These are phyloP conservation scores for Aaosphaeria pasadenensis DNA, from an alignment of 2,329 filamentous ascomycete species.

Conservation along the genomic window DNA sequence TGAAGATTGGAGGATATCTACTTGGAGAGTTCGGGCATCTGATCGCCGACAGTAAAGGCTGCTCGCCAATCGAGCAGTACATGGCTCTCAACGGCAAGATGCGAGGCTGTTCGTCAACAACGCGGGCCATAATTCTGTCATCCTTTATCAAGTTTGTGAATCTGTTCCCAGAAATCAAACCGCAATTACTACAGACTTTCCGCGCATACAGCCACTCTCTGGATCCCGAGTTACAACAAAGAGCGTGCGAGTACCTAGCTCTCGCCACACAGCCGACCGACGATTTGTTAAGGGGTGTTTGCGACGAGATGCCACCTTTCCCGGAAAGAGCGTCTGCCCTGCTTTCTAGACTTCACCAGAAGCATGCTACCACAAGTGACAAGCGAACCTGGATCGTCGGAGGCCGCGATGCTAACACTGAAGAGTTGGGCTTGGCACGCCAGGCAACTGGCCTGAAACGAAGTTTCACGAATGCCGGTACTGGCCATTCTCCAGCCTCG, in stretches of 20 bases:
- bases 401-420: constrained; percentile 87
- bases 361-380: constrained; percentile 87
- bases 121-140: constrained; percentile 89
- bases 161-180: constrained; percentile 96
- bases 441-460: constrained; percentile 82
- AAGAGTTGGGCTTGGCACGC: constrained; percentile 73
- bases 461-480: constrained; percentile 64
- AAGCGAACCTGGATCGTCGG: constrained; percentile 98
- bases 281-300: constrained; percentile 87
- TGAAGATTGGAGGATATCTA: constrained; percentile 96
- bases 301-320: constrained; percentile 98
- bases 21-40: constrained; percentile 96
- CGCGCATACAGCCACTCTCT: constrained; percentile 89
- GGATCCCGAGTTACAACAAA: constrained; percentile 92
- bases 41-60: constrained; percentile 86
- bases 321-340: constrained; percentile 91
- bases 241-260: constrained; percentile 91
- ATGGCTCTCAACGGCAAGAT: constrained; percentile 89
- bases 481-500: constrained; percentile 18
- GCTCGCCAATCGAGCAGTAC: constrained; percentile 96
- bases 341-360: constrained; percentile 88
- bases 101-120: constrained; percentile 80
- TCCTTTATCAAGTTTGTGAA: constrained; percentile 98
- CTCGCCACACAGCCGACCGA: constrained; percentile 84
- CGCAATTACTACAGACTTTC: constrained; percentile 87